Percentiles rank a stretch among this genome's conserved stretches.
phyloP scores from a whole-genome alignment of 2,329 filamentous ascomycete genomes.

The Ascochyta clinopodiicola region DNA sequence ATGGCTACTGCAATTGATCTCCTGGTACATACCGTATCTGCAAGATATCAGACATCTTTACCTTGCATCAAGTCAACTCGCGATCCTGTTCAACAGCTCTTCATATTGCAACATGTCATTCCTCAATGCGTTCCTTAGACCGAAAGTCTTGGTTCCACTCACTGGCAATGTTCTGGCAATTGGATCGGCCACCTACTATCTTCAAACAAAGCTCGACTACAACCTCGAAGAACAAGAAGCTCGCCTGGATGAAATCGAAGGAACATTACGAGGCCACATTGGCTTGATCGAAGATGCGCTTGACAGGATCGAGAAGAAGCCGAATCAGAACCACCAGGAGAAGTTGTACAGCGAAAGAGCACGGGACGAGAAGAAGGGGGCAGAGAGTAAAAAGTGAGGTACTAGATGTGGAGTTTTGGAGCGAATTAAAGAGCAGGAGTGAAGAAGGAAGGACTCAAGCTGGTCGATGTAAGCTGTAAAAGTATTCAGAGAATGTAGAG shows the following conservation, averaged over 20 bases:
- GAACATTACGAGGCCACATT: slow-evolving; percentile 56
- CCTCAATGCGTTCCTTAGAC: slow-evolving; percentile 3
- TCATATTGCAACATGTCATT: slow-evolving; percentile 18
- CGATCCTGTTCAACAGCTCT: too few relatives aligned
- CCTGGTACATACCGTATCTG: too few relatives aligned
- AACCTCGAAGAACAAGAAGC: slow-evolving; percentile 58
- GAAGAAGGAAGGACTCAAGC: too few relatives aligned
- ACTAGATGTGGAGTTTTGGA: too few relatives aligned
- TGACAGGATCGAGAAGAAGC: slow-evolving; percentile 54
- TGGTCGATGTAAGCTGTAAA: too few relatives aligned
- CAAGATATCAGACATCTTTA: not conserved
- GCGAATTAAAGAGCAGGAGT: too few relatives aligned
- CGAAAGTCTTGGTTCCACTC: slow-evolving; percentile 17
- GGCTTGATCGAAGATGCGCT: slow-evolving; percentile 56
- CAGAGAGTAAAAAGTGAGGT: not conserved
- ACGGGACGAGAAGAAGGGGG: slow-evolving; percentile 26
- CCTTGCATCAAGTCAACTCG: too few relatives aligned
- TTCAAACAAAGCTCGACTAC: slow-evolving; percentile 48
- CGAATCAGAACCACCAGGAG: slow-evolving; percentile 42
- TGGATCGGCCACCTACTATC: slow-evolving; percentile 28
- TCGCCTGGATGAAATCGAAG: slow-evolving; percentile 56
- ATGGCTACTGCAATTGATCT: too few relatives aligned
- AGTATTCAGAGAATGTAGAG: too few relatives aligned
- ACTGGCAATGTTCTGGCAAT: slow-evolving; percentile 31
- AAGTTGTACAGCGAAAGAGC: slow-evolving; percentile 42